Percentiles rank a stretch among this genome's conserved stretches.
These are phyloP conservation scores for Funneliformis caledonium DNA, from an alignment of 371 early-diverging fungal genomes.

Conservation along the genomic window DNA sequence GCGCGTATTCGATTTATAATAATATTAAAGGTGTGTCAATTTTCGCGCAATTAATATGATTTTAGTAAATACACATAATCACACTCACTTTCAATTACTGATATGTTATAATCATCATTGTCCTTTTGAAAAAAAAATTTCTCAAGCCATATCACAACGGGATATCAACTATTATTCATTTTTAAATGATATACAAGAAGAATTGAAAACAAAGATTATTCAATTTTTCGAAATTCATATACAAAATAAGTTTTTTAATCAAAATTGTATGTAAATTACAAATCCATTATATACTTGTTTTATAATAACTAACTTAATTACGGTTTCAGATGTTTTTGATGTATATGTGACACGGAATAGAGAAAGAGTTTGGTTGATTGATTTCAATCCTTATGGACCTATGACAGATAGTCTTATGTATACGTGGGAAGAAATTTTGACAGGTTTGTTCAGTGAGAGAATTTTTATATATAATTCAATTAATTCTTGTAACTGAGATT, in stretches of 20 bases:
- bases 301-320: background rate
- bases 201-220: constrained; percentile 60
- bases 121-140: background rate
- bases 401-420: constrained; percentile 82
- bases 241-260: constrained; percentile 58
- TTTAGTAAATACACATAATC: constrained; percentile 74
- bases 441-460: constrained; percentile 46
- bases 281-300: background rate
- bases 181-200: constrained; percentile 60
- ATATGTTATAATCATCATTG: constrained; percentile 53
- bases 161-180: constrained; percentile 81
- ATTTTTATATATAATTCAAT: background rate
- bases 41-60: constrained; percentile 85
- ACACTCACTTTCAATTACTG: constrained; percentile 78
- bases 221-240: constrained; percentile 71
- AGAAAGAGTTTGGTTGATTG: constrained; percentile 73
- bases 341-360: constrained; percentile 73
- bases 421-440: constrained; percentile 77
- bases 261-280: constrained; percentile 44
- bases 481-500: background rate
- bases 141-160: constrained; percentile 66
- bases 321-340: constrained; percentile 81
- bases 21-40: constrained; percentile 42
- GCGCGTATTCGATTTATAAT: too few species aligned
- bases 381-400: constrained; percentile 85